Conservation (phyloP, 2,329 filamentous ascomycete species). For the Ophiosphaerella herpotricha region DNA sequence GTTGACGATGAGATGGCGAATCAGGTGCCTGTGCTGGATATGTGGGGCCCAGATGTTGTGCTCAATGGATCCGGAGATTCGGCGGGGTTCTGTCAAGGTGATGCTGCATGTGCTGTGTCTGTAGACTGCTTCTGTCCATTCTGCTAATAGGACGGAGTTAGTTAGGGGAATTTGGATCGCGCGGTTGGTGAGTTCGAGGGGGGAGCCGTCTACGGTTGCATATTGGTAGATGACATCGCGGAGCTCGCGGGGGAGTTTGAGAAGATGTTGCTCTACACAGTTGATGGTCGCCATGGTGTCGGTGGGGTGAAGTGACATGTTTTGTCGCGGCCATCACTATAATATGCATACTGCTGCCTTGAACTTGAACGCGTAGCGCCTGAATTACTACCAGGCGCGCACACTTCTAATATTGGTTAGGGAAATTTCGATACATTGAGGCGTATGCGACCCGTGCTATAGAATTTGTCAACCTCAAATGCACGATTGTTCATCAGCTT, state of each 20-base stretch:
- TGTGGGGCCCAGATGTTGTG: neutral
- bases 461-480: too few relatives aligned
- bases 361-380: too few relatives aligned
- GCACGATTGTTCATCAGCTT: neutral
- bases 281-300: neutral
- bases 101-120: constrained; percentile 11
- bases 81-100: neutral
- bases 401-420: too few relatives aligned
- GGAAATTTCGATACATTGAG: too few relatives aligned
- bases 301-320: too few relatives aligned
- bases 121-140: constrained; percentile 19
- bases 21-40: constrained; percentile 3
- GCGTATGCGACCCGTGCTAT: too few relatives aligned
- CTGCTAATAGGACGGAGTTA: constrained; percentile 4
- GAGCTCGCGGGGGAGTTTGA: constrained; percentile 21
- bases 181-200: constrained; percentile 4
- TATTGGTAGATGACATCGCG: constrained; percentile 23
- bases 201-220: constrained; percentile 2
- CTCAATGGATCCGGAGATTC: too few relatives aligned
- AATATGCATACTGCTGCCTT: too few relatives aligned
- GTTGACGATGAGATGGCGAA: constrained; percentile 15
- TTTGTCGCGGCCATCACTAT: too few relatives aligned
- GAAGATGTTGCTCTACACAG: neutral
- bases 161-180: neutral
- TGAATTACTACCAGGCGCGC: too few relatives aligned